Conservation (phyloP, 345 rosid species). For the Euphorbia tirucalli region DNA sequence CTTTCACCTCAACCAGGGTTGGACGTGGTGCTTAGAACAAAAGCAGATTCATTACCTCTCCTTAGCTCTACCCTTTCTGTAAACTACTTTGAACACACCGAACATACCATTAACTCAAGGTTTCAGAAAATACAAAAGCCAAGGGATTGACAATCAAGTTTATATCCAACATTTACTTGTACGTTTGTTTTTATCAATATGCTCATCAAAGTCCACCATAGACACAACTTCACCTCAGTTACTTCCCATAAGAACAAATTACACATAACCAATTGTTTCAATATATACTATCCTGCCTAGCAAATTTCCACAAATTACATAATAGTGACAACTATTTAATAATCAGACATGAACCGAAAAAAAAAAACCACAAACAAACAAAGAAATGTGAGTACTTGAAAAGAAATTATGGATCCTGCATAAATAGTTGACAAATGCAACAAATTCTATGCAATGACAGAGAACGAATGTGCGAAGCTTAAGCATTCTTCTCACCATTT, state of each 20-base stretch:
- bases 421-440: slow-evolving; percentile 1
- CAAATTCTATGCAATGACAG: neutral
- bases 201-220: neutral
- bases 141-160: neutral
- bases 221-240: neutral
- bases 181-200: neutral
- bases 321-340: neutral
- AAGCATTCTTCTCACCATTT: slow-evolving; percentile 64
- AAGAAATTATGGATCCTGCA: slow-evolving; percentile 12
- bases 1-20: neutral
- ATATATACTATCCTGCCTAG: neutral
- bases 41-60: neutral
- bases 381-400: slow-evolving; percentile 8
- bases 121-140: neutral
- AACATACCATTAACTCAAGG: no score
- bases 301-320: neutral
- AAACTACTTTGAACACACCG: no score
- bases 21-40: neutral
- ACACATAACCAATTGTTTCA: neutral
- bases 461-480: slow-evolving; percentile 13
- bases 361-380: neutral
- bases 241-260: neutral
- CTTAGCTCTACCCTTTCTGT: no score
- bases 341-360: neutral
- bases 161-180: neutral